Conservation (phyloP, 768 basidiomycete species). For the Pulveroboletus sp. region DNA sequence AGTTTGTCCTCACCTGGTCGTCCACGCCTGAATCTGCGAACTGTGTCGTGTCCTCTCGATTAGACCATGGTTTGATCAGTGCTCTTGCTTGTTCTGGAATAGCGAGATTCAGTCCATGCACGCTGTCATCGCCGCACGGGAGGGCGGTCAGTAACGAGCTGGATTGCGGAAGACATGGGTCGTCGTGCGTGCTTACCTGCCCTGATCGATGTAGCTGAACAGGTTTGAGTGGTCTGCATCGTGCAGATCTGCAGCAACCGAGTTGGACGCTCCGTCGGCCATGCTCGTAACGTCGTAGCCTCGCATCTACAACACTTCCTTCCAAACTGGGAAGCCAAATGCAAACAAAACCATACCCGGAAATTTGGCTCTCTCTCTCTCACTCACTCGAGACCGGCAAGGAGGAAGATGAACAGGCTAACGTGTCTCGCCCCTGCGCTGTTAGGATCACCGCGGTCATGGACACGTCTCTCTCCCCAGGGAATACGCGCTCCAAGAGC, state of each 20-base stretch:
- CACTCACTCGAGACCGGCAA: not conserved
- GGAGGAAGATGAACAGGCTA: slow-evolving; percentile 25
- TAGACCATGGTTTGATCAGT: slow-evolving; percentile 78
- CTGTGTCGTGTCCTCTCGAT: slow-evolving; percentile 60
- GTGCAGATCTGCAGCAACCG: slow-evolving; percentile 41
- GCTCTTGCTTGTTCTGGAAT: slow-evolving; percentile 77
- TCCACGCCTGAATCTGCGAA: slow-evolving; percentile 80
- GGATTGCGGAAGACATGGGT: not conserved
- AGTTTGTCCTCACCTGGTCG: slow-evolving; percentile 57
- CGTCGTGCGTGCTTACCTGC: slow-evolving; percentile 44
- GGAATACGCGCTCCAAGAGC: slow-evolving; percentile 4
- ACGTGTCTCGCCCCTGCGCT: slow-evolving; percentile 9
- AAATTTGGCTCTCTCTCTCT: slow-evolving; percentile 12
- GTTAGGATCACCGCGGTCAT: slow-evolving; percentile 7
- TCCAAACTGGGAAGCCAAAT: slow-evolving; percentile 12
- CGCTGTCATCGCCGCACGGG: slow-evolving; percentile 37
- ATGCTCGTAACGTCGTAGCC: slow-evolving; percentile 1
- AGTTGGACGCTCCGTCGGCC: slow-evolving; percentile 31
- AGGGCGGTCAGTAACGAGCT: not conserved
- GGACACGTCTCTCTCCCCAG: not conserved
- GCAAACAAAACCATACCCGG: slow-evolving; percentile 17
- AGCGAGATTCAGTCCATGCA: slow-evolving; percentile 74
- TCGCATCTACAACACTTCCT: too few species aligned
- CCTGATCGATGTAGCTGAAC: slow-evolving; percentile 56
- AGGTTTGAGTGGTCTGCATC: slow-evolving; percentile 52